A percentile compares a stretch with the other conserved stretches of the same genome.
These are phyloP conservation scores for Phylloporus sp. DNA, from an alignment of 768 basidiomycete genomes.

Conservation along the genomic window DNA sequence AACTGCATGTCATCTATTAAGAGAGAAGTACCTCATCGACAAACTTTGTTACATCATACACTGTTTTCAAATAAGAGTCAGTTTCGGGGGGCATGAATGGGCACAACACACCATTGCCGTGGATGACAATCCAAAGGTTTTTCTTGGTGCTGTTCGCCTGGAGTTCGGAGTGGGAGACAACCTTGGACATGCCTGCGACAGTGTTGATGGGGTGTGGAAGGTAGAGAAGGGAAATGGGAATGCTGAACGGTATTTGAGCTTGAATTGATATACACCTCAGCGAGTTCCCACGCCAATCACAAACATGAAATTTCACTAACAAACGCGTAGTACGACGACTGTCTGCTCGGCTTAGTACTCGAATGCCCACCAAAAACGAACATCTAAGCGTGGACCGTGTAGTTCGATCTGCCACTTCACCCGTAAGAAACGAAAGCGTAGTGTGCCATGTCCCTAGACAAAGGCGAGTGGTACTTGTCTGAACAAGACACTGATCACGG, in stretches of 20 bases:
- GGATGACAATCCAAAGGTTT: constrained; percentile 75
- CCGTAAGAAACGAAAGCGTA: constrained; percentile 79
- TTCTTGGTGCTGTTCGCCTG: constrained; percentile 73
- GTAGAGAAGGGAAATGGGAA: neutral
- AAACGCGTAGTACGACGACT: constrained; percentile 22
- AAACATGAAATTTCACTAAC: neutral
- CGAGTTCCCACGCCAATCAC: constrained; percentile 27
- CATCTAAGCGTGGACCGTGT: constrained; percentile 79
- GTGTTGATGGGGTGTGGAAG: constrained; percentile 11
- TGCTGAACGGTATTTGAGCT: neutral
- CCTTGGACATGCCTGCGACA: constrained; percentile 42
- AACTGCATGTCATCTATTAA: neutral
- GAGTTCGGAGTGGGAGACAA: constrained; percentile 71
- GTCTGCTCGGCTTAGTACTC: constrained; percentile 74
- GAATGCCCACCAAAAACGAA: constrained; percentile 59
- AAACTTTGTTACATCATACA: constrained; percentile 93
- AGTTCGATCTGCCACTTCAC: constrained; percentile 62
- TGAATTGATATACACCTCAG: constrained; percentile 14
- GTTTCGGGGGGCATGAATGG: neutral
- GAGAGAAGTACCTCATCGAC: constrained; percentile 74
- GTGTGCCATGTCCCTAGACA: constrained; percentile 75
- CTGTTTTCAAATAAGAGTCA: constrained; percentile 38
- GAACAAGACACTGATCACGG: neutral
- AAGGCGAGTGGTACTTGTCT: constrained; percentile 50
- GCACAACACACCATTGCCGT: constrained; percentile 66